Base-by-base conservation (phyloP, 2,329 filamentous ascomycete genomes). In the Fusarium continuum region DNA sequence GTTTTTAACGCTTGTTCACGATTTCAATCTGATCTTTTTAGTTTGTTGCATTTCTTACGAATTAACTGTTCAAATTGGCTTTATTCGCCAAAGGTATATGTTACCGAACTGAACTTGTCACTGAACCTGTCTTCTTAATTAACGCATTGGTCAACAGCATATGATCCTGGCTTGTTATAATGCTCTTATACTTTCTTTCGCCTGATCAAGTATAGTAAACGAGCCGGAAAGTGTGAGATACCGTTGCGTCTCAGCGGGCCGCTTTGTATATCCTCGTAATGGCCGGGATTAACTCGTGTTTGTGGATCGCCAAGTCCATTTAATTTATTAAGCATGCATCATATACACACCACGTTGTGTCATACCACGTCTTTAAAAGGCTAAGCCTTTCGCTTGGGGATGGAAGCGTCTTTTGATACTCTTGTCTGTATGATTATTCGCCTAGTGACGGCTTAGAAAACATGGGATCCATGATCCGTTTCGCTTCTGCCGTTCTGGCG, bases 261-360 rank as follows among this genome's bases (percentile, higher is more conserved):
- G 28, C 28, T 29, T 29, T 29, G 13, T 13, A 29, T 14, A 7
- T 14, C 28, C 28, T 29, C 28, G 14, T 3, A 14, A 3, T 14
- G 14, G 10, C 55, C 51, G 54, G 52, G 22, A 52, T 59, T 58
- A 36, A 26, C 46, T 58, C 55, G 55, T 59, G 32, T 58, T 59
- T 52, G 35, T 16, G 55, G 55, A 16, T 20, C 34, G 14, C 8
- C 11, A 4, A 17, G 6, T 17, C 14, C 41, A 40, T 19, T 34
- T 40, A 56, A 40, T 48, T 23, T 56, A n/a, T n/a, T n/a, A n/a
- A n/a, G n/a, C n/a, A n/a, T n/a, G n/a, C 25, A 29, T 34, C 19
- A 16, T 19, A 26, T 25, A 6, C 10, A 3, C 22, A 19, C 19
- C 20, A 44, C 31, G 31, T 31, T 36, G 38, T 19, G 13, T 16